These are phyloP conservation scores for Botrytis hyacinthi DNA, from an alignment of 2,329 filamentous ascomycete species.

Conservation along the genomic window DNA sequence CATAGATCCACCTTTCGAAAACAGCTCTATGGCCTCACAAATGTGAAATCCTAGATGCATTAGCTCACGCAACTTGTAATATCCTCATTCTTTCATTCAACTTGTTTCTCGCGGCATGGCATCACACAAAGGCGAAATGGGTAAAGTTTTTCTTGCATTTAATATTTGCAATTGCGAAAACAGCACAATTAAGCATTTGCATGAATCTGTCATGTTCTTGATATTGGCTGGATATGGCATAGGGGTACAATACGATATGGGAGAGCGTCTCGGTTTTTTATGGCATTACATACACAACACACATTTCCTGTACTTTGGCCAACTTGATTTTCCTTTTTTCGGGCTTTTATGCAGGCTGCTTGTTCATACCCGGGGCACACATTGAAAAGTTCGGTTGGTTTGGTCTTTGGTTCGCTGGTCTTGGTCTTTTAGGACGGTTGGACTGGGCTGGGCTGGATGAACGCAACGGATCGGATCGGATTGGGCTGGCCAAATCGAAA, in stretches of 20 bases:
- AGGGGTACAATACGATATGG: conserved; percentile 20
- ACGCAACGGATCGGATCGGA: conserved; percentile 4
- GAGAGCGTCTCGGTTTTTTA: conserved; percentile 14
- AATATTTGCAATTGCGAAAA: conserved; percentile 17
- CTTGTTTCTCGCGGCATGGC: conserved; percentile 22
- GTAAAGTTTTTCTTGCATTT: conserved; percentile 22
- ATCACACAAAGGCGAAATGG: conserved; percentile 23
- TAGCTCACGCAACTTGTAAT: conserved; percentile 17
- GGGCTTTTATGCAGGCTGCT: conserved; percentile 13
- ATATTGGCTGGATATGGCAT: conserved; percentile 21
- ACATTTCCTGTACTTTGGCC: conserved; percentile 17
- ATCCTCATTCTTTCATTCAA: conserved; percentile 21
- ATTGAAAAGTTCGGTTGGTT: conserved; percentile 18
- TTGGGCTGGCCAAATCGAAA: conserved; percentile 2
- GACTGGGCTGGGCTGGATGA: background rate
- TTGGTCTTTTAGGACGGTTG: conserved; percentile 17
- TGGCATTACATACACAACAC: conserved; percentile 11
- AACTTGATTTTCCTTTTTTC: conserved; percentile 16
- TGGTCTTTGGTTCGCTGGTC: conserved; percentile 17
- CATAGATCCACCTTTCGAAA: conserved; percentile 1
- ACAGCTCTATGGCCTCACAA: conserved; percentile 11
- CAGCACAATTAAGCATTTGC: conserved; percentile 21
- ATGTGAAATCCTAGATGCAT: background rate
- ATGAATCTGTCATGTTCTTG: conserved; percentile 20
- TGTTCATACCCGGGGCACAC: conserved; percentile 19